phyloP scores from a whole-genome alignment of 805 yeast species.

The Aciculoconidium aculeatum region DNA sequence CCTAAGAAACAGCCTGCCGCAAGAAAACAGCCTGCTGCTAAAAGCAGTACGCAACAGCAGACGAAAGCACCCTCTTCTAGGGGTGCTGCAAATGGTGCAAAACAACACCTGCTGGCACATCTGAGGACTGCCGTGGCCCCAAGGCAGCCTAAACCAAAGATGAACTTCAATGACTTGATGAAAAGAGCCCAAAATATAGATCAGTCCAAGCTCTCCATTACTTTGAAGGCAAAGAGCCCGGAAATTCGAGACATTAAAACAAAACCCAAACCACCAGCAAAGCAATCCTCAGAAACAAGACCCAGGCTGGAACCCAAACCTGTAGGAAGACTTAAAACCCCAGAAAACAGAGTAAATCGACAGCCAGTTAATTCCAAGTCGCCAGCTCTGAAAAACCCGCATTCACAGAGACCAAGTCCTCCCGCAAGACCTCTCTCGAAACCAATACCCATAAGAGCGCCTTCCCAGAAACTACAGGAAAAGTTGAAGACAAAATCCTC shows the following conservation, averaged over 20 bases:
- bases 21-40: slow-evolving; percentile 12
- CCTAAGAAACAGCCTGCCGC: slow-evolving; percentile 16
- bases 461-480: slow-evolving; percentile 48
- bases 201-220: slow-evolving; percentile 33
- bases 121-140: slow-evolving; percentile 5
- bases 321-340: background rate
- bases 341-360: background rate
- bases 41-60: background rate
- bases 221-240: slow-evolving; percentile 33
- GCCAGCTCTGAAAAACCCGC: background rate
- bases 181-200: slow-evolving; percentile 61
- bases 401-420: background rate
- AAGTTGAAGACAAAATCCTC: slow-evolving; percentile 25
- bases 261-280: slow-evolving; percentile 1
- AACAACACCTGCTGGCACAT: slow-evolving; percentile 2
- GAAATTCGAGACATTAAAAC: background rate
- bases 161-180: slow-evolving; percentile 64
- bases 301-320: background rate
- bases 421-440: slow-evolving; percentile 1
- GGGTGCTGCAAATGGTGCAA: background rate
- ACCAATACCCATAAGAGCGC: slow-evolving; percentile 47
- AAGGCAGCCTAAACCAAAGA: slow-evolving; percentile 30
- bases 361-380: background rate
- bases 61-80: slow-evolving; percentile 7
- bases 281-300: background rate